Evolutionary conservation across 768 basidiomycete species (phyloP).

Genomic region (Boletus pseudopeckii): DNA sequence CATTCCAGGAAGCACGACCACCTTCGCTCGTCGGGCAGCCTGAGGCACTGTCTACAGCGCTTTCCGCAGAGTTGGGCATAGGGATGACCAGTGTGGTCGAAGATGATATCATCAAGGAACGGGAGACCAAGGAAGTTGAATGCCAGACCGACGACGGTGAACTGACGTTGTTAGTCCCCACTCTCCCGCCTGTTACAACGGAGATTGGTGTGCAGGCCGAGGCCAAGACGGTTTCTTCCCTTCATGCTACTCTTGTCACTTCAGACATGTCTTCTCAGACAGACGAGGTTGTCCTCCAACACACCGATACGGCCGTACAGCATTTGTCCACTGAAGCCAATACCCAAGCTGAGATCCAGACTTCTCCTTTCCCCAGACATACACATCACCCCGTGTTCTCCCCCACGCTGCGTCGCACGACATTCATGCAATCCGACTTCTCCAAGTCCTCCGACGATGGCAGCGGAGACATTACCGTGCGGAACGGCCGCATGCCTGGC

Average conservation of each 20-base stretch:
- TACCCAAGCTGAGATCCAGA: slow-evolving; percentile 38
- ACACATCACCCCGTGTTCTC: slow-evolving; percentile 23
- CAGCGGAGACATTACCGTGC: slow-evolving; percentile 37
- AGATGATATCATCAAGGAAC: slow-evolving; percentile 41
- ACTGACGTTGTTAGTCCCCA: slow-evolving; percentile 27
- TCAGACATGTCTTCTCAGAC: slow-evolving; percentile 48
- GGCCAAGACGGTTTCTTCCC: slow-evolving; percentile 13
- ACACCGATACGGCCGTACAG: slow-evolving; percentile 48
- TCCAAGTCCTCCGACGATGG: slow-evolving; percentile 36
- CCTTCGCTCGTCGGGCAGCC: slow-evolving; percentile 69
- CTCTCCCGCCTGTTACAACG: slow-evolving; percentile 28
- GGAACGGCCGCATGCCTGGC: slow-evolving; percentile 18
- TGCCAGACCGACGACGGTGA: slow-evolving; percentile 61
- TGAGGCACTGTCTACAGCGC: slow-evolving; percentile 67
- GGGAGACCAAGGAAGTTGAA: slow-evolving; percentile 56
- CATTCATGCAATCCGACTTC: slow-evolving; percentile 47
- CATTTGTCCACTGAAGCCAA: slow-evolving; percentile 33
- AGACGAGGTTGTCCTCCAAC: slow-evolving; percentile 36
- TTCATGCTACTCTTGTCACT: slow-evolving; percentile 17
- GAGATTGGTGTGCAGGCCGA: slow-evolving; percentile 45
- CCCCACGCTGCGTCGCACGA: slow-evolving; percentile 36
- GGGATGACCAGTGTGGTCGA: slow-evolving; percentile 43
- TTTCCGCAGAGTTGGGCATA: slow-evolving; percentile 61
- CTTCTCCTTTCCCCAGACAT: slow-evolving; percentile 28
- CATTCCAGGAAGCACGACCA: slow-evolving; percentile 68